Percentiles rank a stretch among this genome's conserved stretches.
Conservation (phyloP, 176 grass and related monocot species). For the Lolium perenne region DNA sequence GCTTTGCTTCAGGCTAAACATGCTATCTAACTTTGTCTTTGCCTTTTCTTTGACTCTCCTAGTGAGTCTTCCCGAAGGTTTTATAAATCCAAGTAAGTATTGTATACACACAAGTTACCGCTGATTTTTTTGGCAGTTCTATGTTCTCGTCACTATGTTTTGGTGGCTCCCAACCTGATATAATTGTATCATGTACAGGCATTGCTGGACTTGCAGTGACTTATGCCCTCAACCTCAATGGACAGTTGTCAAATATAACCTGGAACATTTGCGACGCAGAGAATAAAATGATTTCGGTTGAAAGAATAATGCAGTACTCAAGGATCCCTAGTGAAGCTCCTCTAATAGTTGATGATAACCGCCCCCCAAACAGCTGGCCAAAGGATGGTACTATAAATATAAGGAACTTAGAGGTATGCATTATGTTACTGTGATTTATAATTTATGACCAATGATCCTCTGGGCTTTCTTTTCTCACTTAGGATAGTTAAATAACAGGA, state of each 20-base stretch:
- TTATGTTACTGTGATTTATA: background rate
- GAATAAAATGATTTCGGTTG: slow-evolving; percentile 99
- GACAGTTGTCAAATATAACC: slow-evolving; percentile 76
- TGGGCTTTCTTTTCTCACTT: background rate
- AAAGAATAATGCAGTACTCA: slow-evolving; percentile 97
- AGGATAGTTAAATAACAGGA: no score
- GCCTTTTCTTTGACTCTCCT: slow-evolving; percentile 88
- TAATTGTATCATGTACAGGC: slow-evolving; percentile 54
- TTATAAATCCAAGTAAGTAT: slow-evolving; percentile 96
- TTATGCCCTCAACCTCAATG: slow-evolving; percentile 93
- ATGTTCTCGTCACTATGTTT: background rate
- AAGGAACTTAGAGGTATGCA: slow-evolving; percentile 80
- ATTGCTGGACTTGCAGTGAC: slow-evolving; percentile 96
- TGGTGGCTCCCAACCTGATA: slow-evolving; percentile 13
- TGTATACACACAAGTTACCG: slow-evolving; percentile 35
- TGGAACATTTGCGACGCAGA: slow-evolving; percentile 97
- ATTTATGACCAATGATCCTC: background rate
- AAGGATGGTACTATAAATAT: slow-evolving; percentile 78
- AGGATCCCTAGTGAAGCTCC: slow-evolving; percentile 87
- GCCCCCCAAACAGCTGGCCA: slow-evolving; percentile 75
- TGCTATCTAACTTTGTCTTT: slow-evolving; percentile 92
- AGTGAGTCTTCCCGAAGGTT: slow-evolving; percentile 94
- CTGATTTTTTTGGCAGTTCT: slow-evolving; percentile 20
- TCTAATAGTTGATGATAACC: slow-evolving; percentile 67
- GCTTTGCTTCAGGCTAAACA: slow-evolving; percentile 91